Evolutionary conservation across 169 alveolate species (phyloP).

Genomic region (Eimeria necatrix): DNA sequence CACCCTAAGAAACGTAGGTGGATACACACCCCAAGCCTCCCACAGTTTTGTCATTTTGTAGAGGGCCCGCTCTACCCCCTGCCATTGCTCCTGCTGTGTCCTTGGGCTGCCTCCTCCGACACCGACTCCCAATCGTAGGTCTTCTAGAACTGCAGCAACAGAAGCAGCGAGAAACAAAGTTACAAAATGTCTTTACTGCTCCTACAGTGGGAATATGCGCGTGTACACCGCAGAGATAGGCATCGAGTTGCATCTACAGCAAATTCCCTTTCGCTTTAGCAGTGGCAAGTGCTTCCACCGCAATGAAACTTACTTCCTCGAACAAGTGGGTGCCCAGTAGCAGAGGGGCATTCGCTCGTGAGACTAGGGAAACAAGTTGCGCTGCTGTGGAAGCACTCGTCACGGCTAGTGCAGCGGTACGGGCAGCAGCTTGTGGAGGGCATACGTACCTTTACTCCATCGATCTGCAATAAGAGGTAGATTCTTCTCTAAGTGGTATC

Average conservation of each 20-base stretch:
- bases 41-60: constrained; percentile 71
- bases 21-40: constrained; percentile 78
- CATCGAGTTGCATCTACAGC: no score
- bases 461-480: constrained; percentile 84
- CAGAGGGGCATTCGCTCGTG: no score
- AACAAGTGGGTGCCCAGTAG: no score
- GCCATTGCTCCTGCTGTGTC: constrained; percentile 74
- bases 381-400: no score
- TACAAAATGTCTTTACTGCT: neutral
- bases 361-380: no score
- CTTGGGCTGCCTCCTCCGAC: constrained; percentile 70
- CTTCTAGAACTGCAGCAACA: constrained; percentile 60
- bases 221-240: no score
- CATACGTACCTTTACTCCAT: constrained; percentile 81
- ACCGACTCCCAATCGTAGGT: constrained; percentile 72
- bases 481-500: constrained; percentile 84
- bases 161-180: neutral
- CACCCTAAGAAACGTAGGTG: constrained; percentile 65
- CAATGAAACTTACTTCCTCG: no score
- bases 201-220: no score
- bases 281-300: no score
- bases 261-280: no score
- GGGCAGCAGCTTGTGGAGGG: neutral
- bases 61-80: constrained; percentile 73
- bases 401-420: neutral